Evolutionary conservation across 75 land plant species (phyloP), one percentile per base, ranked within the genome.

Genomic region (Cupressus sempervirens): DNA sequence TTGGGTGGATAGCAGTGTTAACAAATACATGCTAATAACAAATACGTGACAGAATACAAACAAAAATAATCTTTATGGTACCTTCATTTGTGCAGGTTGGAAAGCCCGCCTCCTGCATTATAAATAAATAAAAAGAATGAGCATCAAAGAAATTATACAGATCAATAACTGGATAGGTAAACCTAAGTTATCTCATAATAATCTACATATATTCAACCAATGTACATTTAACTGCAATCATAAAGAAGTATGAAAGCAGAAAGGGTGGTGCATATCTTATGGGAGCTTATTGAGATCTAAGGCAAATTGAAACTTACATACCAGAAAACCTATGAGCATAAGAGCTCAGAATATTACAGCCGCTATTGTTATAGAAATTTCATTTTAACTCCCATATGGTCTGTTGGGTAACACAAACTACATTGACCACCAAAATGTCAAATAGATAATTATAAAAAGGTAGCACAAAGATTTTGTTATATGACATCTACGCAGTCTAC

Each of bases 51-150:
- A 72, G 74, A 72, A 72, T 30, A 72, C 74, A 32, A 72, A 72
- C 0, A 12, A 30, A 30, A 72, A 10, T n/a, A 11, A 35, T 32
- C 32, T 30, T 72, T 72, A 29, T 72, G 13, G 74, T 12, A 72
- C 74, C 74, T 72, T 72, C 74, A 72, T 72, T 72, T 72, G 74
- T 29, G 74, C 74, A 72, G 74, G 74, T 72, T 29, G 35, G 35
- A 72, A 72, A 72, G 74, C 32, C 74, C 74, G 32, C 74, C 74
- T 72, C 74, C 74, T 72, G 36, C 74, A 72, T 30, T 72, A 72
- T 3, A 11, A 72, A 11, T 32, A 72, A 30, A 72, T 11, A 13
- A 4, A 72, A 72, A 72, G n/a, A 30, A 32, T 72, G 35, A 32
- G 67, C 29, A 62, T 32, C 11, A 32, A 10, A 72, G 32, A 72